Evolutionary conservation across 352 stramenopile species (phyloP), one percentile per base, ranked within the genome.

Genomic region (Plasmopara halstedii): DNA sequence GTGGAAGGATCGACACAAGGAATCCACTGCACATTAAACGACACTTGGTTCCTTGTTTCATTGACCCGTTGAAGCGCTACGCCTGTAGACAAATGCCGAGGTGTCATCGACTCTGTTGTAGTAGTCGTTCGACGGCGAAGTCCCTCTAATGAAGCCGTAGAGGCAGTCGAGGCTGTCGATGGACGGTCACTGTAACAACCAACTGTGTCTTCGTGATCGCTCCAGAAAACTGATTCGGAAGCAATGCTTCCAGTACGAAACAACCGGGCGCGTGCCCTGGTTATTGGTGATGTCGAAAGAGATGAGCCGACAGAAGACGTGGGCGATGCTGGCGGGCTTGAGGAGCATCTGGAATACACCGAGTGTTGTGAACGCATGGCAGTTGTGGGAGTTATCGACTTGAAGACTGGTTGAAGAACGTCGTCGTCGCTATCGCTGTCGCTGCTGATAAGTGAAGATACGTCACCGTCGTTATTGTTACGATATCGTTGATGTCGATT

Each of bases 391-490:
- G 35, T 39, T 25, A 41, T 18, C n/a, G 64, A 62, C 43, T 73
- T 76, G 57, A 88, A 88, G 3, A 61, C 74, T 18, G 74, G 78
- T 6, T 66, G 50, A 0, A 88, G 52, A 14, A 85, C 64, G 18
- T 84, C 72, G 18, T 88, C 73, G 32, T 88, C 74, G 42, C 54
- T 83, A 21, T 88, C 76, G 38, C 70, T 86, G 51, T 90, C 78
- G 31, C 78, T 90, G 51, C 70, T 86, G 50, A 89, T 87, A 34
- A 89, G 68, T 11, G 67, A 67, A 19, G 78, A 89, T 8, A 87
- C 76, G 46, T 87, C 73, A 1, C 74, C 74, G 21, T 82, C 60
- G 22, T 77, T 69, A 23, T 58, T 70, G 33, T 58, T 60, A 27
- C 54, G 54, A 0, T 23, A 22, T 23, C 18, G 34, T 19, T 47